Conservation (phyloP, 2,329 filamentous ascomycete genomes). For the Fusarium sp. region DNA sequence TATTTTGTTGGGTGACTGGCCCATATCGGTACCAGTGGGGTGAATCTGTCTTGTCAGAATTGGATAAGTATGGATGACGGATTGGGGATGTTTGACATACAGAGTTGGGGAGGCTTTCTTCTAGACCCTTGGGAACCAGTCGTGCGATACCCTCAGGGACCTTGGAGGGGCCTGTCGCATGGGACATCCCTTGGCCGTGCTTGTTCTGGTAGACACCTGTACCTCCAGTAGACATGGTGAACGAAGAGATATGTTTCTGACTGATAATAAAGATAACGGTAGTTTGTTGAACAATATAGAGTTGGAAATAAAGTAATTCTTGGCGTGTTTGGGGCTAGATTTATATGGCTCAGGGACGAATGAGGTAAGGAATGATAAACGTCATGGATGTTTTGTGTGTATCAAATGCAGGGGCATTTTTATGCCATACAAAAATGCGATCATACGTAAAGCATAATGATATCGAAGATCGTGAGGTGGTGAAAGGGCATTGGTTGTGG, state of each 20-base stretch:
- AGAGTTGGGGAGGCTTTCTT: slow-evolving; percentile 38
- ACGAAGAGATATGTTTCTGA: no score
- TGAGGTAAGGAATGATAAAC: neutral
- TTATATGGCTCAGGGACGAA: neutral
- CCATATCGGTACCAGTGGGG: slow-evolving; percentile 31
- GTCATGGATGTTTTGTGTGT: neutral
- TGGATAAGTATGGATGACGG: rapidly evolving
- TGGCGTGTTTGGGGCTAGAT: neutral
- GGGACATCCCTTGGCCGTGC: slow-evolving; percentile 34
- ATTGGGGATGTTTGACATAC: neutral
- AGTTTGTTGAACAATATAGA: neutral
- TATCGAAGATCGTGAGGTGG: neutral
- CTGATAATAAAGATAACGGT: no score
- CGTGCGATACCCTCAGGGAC: slow-evolving; percentile 32
- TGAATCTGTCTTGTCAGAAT: slow-evolving; percentile 32
- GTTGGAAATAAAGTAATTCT: neutral
- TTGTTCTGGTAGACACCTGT: slow-evolving; percentile 16
- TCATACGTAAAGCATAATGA: neutral
- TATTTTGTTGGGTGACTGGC: slow-evolving; percentile 30
- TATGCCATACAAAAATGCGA: neutral
- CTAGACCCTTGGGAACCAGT: slow-evolving; percentile 27
- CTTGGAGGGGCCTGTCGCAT: slow-evolving; percentile 38
- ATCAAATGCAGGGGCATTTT: neutral
- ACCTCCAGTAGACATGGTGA: no score
- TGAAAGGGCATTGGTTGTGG: slow-evolving; percentile 1